A percentile compares a stretch with the other conserved stretches of the same genome.
Conservation (phyloP, 1,284 basidiomycete genomes). For the Ceratobasidium sp. region DNA sequence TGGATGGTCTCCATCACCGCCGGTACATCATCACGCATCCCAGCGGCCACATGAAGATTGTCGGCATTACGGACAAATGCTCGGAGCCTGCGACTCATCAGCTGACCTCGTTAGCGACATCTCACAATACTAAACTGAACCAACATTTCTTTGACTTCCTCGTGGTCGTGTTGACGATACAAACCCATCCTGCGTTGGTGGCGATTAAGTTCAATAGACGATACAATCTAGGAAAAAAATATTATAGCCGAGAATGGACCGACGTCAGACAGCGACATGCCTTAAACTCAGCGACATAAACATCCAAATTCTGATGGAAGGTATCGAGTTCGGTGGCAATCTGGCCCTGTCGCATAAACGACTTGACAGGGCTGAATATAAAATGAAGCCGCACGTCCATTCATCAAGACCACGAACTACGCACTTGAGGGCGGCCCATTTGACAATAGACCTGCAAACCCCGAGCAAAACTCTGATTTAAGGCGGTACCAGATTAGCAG, state of each 20-base stretch:
- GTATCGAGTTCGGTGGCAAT: conserved; percentile 7
- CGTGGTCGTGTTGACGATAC: conserved; percentile 13
- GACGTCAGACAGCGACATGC: not conserved
- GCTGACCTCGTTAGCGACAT: not conserved
- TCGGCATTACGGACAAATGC: conserved; percentile 3
- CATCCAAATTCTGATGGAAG: conserved; percentile 14
- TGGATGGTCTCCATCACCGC: conserved; percentile 24
- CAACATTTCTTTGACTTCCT: conserved; percentile 25
- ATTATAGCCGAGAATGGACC: too few relatives aligned
- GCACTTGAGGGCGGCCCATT: conserved; percentile 23
- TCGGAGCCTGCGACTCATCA: conserved; percentile 16
- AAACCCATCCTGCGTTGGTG: not conserved
- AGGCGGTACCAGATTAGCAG: not conserved
- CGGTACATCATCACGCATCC: conserved; percentile 8
- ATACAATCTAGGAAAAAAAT: conserved; percentile 7
- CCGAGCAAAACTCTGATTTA: not conserved
- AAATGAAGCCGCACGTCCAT: not conserved
- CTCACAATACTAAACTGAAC: not conserved
- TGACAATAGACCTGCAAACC: conserved; percentile 4
- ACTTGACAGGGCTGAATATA: conserved; percentile 5
- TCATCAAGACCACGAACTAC: not conserved
- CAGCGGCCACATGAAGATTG: conserved; percentile 11
- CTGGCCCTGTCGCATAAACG: conserved; percentile 30
- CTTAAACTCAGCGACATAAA: conserved; percentile 13
- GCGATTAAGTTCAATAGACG: conserved; percentile 4